A percentile compares a stretch with the other conserved stretches of the same genome.
Evolutionary conservation across 208 protist species (phyloP).

Genomic region (Vickermania spadyakhi): DNA sequence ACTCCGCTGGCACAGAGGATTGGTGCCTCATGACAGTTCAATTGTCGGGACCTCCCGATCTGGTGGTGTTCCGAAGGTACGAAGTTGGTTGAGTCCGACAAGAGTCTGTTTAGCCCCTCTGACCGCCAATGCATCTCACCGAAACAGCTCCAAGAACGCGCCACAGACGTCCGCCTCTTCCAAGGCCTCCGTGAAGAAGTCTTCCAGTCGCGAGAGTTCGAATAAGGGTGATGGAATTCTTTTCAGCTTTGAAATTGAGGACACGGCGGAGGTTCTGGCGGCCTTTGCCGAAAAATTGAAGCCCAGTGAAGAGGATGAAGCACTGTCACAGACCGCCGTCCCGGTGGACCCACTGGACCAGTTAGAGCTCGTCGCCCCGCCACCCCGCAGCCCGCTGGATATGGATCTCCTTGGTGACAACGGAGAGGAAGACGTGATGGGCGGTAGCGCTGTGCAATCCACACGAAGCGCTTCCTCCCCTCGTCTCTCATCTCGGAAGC

Average conservation of each 20-base stretch:
- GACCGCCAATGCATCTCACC: no score
- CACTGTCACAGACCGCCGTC: not conserved
- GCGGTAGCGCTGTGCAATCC: not conserved
- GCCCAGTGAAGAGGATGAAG: not conserved
- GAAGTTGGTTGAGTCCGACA: no score
- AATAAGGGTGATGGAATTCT: no score
- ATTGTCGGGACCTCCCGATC: no score
- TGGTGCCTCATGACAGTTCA: no score
- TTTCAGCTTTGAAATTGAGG: not conserved
- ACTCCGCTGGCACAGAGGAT: no score
- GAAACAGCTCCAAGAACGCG: no score
- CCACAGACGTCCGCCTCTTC: no score
- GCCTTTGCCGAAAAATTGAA: not conserved
- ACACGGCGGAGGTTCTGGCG: not conserved
- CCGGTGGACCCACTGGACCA: not conserved
- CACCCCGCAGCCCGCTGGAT: not conserved
- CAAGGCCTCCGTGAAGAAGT: no score
- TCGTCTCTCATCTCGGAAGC: not conserved
- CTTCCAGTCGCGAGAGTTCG: no score
- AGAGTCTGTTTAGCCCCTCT: no score
- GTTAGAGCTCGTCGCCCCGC: not conserved
- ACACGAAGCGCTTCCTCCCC: not conserved
- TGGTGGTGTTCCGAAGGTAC: no score
- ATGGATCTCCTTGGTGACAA: not conserved
- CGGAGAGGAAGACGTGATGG: not conserved